A percentile compares a stretch with the other conserved stretches of the same genome.
phyloP scores from a whole-genome alignment of 805 yeast genomes.

The Scheffersomyces lignosus region DNA sequence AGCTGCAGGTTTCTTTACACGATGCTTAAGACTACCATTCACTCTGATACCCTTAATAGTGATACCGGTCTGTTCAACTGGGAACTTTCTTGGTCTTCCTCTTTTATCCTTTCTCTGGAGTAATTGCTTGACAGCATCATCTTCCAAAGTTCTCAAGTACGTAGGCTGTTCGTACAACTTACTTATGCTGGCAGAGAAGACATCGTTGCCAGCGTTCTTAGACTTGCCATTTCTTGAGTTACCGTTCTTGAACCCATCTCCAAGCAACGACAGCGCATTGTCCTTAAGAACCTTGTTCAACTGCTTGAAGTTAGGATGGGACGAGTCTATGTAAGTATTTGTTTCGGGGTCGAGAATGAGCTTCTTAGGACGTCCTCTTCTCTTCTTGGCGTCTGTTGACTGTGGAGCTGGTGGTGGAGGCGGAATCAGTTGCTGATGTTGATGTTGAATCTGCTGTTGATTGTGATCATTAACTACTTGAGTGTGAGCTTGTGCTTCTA shows the following conservation, averaged over 20 bases:
- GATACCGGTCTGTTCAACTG: slow-evolving; percentile 45
- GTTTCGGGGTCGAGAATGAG: slow-evolving; percentile 43
- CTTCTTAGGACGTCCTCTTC: slow-evolving; percentile 44
- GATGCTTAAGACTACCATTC: slow-evolving; percentile 25
- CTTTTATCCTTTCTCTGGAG: slow-evolving; percentile 43
- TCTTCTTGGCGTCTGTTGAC: slow-evolving; percentile 26
- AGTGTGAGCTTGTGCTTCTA: slow-evolving; percentile 1
- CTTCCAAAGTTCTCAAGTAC: slow-evolving; percentile 26
- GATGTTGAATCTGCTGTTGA: slow-evolving; percentile 2
- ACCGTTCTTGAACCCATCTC: slow-evolving; percentile 2
- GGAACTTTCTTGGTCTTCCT: slow-evolving; percentile 53
- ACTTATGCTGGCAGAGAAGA: slow-evolving; percentile 7
- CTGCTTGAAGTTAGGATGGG: slow-evolving; percentile 42
- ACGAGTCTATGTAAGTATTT: slow-evolving; percentile 39
- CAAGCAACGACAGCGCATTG: slow-evolving; percentile 2
- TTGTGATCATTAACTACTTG: slow-evolving; percentile 7
- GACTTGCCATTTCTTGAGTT: not conserved
- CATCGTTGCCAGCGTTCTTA: slow-evolving; percentile 3
- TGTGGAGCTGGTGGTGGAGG: not conserved
- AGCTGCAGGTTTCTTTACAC: too few relatives aligned
- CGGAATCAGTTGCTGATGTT: not conserved
- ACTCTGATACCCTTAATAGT: slow-evolving; percentile 45
- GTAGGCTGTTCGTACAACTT: slow-evolving; percentile 30
- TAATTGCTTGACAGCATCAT: slow-evolving; percentile 34
- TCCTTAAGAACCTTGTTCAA: slow-evolving; percentile 31